Conservation (phyloP, 306 rosid species). For the Hippophae rhamnoides region DNA sequence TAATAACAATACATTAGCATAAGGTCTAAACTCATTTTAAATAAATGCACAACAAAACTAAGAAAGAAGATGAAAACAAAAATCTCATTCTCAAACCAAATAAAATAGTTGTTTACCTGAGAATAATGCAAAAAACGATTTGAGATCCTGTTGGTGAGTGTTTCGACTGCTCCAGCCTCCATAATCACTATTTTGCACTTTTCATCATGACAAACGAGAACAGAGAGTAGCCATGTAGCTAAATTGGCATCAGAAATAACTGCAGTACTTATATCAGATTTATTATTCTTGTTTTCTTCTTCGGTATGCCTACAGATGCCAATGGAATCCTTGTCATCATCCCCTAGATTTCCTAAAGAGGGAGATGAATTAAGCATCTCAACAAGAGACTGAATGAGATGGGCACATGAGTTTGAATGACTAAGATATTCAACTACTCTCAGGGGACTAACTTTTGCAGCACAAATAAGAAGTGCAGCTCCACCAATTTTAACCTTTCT, state of each 20-base stretch:
- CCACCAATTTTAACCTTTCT: conserved; percentile 75
- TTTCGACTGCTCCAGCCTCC: conserved; percentile 97
- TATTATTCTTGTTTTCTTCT: conserved; percentile 34
- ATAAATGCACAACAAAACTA: conserved; percentile 6
- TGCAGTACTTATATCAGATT: conserved; percentile 46
- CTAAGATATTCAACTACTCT: conserved; percentile 74
- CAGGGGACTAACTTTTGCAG: conserved; percentile 64
- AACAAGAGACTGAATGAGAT: conserved; percentile 77
- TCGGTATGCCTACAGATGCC: conserved; percentile 51
- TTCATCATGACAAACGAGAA: conserved; percentile 79
- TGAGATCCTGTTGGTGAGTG: conserved; percentile 73
- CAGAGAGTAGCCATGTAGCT: conserved; percentile 78
- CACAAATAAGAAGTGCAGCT: conserved; percentile 78
- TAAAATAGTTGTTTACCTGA: conserved; percentile 53
- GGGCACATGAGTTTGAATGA: conserved; percentile 39
- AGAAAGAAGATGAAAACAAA: conserved; percentile 14
- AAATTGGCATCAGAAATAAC: conserved; percentile 57
- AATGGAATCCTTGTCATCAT: conserved; percentile 40
- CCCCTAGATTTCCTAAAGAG: conserved; percentile 33
- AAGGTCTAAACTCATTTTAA: conserved; percentile 3
- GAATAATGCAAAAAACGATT: conserved; percentile 55
- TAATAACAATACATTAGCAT: conserved; percentile 14
- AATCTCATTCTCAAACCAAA: neutral
- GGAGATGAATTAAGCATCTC: conserved; percentile 46
- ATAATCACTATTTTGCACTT: conserved; percentile 56